These are phyloP conservation scores for Sugiyamaella qingdaonensis DNA, from an alignment of 805 yeast species.

Conservation along the genomic window DNA sequence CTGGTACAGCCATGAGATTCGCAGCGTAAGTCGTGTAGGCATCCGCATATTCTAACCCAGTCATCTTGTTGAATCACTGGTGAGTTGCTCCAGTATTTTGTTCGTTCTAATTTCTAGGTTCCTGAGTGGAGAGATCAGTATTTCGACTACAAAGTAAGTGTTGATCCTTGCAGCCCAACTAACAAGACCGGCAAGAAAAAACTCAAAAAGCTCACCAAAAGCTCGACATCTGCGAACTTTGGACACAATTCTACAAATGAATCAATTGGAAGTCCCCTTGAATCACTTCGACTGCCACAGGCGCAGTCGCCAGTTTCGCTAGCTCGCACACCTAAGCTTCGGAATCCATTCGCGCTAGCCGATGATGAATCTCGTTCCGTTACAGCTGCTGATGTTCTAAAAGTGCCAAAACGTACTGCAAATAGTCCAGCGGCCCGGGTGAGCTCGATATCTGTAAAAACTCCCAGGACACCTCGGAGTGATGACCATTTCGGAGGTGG, in stretches of 20 bases:
- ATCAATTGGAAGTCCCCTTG: conserved; percentile 10
- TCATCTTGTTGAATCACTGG: conserved; percentile 29
- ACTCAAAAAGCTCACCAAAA: conserved; percentile 39
- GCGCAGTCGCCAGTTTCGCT: background rate
- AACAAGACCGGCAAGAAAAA: conserved; percentile 46
- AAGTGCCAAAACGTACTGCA: background rate
- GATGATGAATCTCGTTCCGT: background rate
- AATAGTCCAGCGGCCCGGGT: background rate
- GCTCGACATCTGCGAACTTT: conserved; percentile 3
- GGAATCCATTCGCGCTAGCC: background rate
- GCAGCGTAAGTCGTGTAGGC: conserved; percentile 4
- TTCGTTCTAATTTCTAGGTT: conserved; percentile 22
- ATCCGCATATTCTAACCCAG: conserved; percentile 13
- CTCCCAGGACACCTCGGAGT: background rate
- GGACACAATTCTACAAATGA: background rate
- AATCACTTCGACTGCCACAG: background rate
- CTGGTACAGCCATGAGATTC: background rate
- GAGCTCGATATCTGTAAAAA: background rate
- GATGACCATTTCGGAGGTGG: conserved; percentile 4
- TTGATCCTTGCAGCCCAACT: background rate
- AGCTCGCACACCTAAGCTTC: background rate
- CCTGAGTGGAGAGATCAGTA: conserved; percentile 45
- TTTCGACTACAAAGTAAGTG: conserved; percentile 36
- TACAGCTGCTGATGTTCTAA: background rate
- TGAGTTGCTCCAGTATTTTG: conserved; percentile 8